phyloP scores from a whole-genome alignment of 2,329 filamentous ascomycete species.

The Colletotrichum sansevieriae region DNA sequence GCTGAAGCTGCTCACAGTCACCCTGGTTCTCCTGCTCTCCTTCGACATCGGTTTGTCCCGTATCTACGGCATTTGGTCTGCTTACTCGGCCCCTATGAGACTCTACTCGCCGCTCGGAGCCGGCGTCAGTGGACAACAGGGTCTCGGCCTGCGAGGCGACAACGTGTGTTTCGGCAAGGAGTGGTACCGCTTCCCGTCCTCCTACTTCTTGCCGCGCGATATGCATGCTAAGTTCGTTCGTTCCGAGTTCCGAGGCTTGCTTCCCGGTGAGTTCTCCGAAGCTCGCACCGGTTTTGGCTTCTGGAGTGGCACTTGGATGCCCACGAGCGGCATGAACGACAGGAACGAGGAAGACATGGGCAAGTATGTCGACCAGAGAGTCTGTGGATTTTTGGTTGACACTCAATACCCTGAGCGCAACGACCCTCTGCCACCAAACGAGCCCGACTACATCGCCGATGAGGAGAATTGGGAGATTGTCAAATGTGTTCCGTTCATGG shows the following conservation, averaged over 20 bases:
- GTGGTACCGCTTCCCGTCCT: conserved; percentile 97
- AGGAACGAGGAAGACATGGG: conserved; percentile 86
- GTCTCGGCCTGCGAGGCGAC: conserved; percentile 71
- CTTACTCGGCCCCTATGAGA: conserved; percentile 83
- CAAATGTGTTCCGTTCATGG: conserved; percentile 83
- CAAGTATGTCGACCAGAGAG: conserved; percentile 85
- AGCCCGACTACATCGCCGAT: conserved; percentile 86
- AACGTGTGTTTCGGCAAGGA: conserved; percentile 93
- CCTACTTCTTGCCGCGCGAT: conserved; percentile 87
- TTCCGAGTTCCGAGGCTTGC: conserved; percentile 87
- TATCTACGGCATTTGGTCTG: conserved; percentile 81
- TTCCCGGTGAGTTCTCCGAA: conserved; percentile 92
- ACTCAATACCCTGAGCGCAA: conserved; percentile 77
- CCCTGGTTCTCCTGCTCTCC: conserved; percentile 71
- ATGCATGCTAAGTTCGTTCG: conserved; percentile 91
- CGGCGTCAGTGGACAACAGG: conserved; percentile 56
- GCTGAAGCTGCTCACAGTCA: conserved; percentile 77
- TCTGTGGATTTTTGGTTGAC: conserved; percentile 89
- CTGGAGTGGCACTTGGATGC: conserved; percentile 86
- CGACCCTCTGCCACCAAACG: conserved; percentile 70
- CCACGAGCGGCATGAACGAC: conserved; percentile 90
- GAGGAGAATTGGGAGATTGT: conserved; percentile 81
- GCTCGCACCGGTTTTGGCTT: conserved; percentile 76
- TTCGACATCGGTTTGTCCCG: conserved; percentile 77
- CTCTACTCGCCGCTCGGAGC: conserved; percentile 78